Percentiles rank a stretch among this genome's conserved stretches.
These are phyloP conservation scores for Raphanus sativus DNA, from an alignment of 345 rosid genomes.

Conservation along the genomic window DNA sequence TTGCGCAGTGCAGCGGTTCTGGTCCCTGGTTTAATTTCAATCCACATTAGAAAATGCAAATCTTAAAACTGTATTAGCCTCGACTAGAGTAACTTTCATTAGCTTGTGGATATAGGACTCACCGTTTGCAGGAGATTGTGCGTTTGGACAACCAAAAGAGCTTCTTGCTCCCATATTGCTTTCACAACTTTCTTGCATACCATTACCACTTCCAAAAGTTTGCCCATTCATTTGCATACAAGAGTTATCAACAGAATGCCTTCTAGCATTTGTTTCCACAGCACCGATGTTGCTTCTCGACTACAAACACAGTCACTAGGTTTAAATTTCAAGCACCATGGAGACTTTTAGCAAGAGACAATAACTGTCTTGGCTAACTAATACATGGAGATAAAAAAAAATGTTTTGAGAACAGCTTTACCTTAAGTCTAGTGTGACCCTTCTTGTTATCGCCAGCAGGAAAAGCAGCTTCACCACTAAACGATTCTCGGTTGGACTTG, in stretches of 20 bases:
- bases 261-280: slow-evolving; percentile 43
- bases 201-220: slow-evolving; percentile 29
- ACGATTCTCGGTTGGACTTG: slow-evolving; percentile 48
- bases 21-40: slow-evolving; percentile 33
- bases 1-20: slow-evolving; percentile 41
- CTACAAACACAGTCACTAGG: slow-evolving; percentile 40
- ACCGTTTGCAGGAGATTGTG: slow-evolving; percentile 32
- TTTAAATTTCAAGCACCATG: slow-evolving; percentile 7
- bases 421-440: slow-evolving; percentile 52
- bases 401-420: background rate
- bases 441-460: slow-evolving; percentile 39
- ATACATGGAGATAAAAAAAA: background rate
- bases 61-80: background rate
- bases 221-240: slow-evolving; percentile 39
- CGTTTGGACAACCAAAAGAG: slow-evolving; percentile 36
- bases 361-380: background rate
- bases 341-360: slow-evolving; percentile 2
- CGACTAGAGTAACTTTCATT: slow-evolving; percentile 4
- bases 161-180: slow-evolving; percentile 40
- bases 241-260: slow-evolving; percentile 41
- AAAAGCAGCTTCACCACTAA: slow-evolving; percentile 31
- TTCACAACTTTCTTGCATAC: slow-evolving; percentile 41
- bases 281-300: slow-evolving; percentile 39
- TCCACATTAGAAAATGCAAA: slow-evolving; percentile 22
- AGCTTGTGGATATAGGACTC: slow-evolving; percentile 22